Evolutionary conservation across 2,329 filamentous ascomycete species (phyloP), one percentile per base, ranked within the genome.

Genomic region (Cladobotryum mycophilum): DNA sequence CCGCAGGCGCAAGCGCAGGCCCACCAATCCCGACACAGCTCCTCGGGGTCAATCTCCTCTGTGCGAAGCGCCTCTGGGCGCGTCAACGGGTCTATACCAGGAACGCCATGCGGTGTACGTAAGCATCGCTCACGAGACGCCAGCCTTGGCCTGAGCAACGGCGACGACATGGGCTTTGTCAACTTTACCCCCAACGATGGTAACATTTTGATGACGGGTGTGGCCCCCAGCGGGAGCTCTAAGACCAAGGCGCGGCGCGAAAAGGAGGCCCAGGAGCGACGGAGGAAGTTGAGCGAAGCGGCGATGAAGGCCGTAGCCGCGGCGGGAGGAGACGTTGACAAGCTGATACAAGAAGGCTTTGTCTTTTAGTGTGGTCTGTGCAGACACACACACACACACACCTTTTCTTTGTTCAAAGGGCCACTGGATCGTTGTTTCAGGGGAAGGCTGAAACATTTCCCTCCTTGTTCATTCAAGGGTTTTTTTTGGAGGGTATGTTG

Each of bases 201-300:
- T 60, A 74, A 79, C 13, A 81, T 86, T 63, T 84, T 99, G 41
- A 81, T 99, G 68, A 89, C 82, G 7, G 92, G 91, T 5, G 93
- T 99, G 12, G 93, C 93, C 42, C 92, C 92, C 1, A 91, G 86
- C 57, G 93, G 93, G 9, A 90, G 85, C 59, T 88, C 82, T 58
- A 97, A 97, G 79, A 97, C 93, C 8, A 96, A 96, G 66, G 89
- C 89, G n/a, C 74, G 90, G 49, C 75, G 93, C 46, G 92, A 97
- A 68, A 87, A 89, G 66, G 92, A 96, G 71, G 89, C 89, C 2
- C 76, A 80, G 48, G 92, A 96, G 63, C 84, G 85, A 68, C 76
- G 88, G 60, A 72, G 84, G 58, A 77, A 79, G 64, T 64, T 91
- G 49, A 84, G 79, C 61, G 81, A 88, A 66, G 82, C 82, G 7